These are phyloP conservation scores for Saccharomycopsis sp. DNA, from an alignment of 805 yeast species.

Conservation along the genomic window DNA sequence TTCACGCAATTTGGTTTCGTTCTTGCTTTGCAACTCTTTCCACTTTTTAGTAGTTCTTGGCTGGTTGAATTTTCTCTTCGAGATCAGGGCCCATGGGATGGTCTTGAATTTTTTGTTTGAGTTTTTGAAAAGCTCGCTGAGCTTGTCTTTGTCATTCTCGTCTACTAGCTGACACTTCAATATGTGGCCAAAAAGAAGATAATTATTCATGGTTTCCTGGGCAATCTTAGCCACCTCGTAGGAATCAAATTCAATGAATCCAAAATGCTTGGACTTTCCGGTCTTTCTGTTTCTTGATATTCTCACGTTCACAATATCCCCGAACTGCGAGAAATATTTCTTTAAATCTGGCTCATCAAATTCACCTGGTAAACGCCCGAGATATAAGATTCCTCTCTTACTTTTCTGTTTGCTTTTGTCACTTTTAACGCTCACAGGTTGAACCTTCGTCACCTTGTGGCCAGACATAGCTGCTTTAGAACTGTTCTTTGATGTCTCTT, in stretches of 20 bases:
- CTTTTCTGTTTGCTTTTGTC: slow-evolving; percentile 24
- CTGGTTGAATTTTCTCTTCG: slow-evolving; percentile 46
- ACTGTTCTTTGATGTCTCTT: slow-evolving; percentile 23
- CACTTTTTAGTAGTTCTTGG: slow-evolving; percentile 52
- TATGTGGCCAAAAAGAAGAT: slow-evolving; percentile 80
- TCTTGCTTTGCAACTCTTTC: slow-evolving; percentile 45
- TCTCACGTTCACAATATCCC: slow-evolving; percentile 70
- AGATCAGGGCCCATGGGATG: slow-evolving; percentile 53
- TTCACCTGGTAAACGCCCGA: slow-evolving; percentile 90
- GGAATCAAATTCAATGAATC: slow-evolving; percentile 76
- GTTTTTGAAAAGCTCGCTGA: slow-evolving; percentile 50
- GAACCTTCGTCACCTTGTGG: slow-evolving; percentile 26
- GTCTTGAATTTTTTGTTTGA: slow-evolving; percentile 48
- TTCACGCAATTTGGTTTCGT: slow-evolving; percentile 34
- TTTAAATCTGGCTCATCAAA: slow-evolving; percentile 74
- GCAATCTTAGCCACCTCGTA: slow-evolving; percentile 79
- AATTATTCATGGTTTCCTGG: slow-evolving; percentile 93
- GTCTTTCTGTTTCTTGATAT: slow-evolving; percentile 85
- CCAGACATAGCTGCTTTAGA: slow-evolving; percentile 22
- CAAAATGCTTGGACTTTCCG: slow-evolving; percentile 88
- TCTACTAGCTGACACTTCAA: slow-evolving; percentile 60
- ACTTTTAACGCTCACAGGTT: slow-evolving; percentile 22
- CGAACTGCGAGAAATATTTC: slow-evolving; percentile 86
- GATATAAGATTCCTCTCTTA: slow-evolving; percentile 67
- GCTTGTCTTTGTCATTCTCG: slow-evolving; percentile 30